Conservation (phyloP, 257 asterid genomes). For the Nicotiana knightiana region DNA sequence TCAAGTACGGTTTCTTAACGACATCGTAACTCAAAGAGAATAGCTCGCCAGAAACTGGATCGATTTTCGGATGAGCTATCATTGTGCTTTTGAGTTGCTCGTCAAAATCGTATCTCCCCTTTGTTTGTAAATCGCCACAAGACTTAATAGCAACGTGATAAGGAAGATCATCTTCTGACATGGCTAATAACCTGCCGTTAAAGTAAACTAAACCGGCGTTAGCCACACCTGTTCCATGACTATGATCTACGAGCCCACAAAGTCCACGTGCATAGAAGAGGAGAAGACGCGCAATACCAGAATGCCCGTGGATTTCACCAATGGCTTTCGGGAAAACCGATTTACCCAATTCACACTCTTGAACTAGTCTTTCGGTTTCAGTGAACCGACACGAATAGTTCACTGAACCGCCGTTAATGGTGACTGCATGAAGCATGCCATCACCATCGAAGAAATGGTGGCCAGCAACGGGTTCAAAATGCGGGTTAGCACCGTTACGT, state of each 20-base stretch:
- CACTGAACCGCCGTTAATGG: conserved; percentile 17
- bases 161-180: conserved; percentile 48
- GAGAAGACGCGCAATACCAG: conserved; percentile 32
- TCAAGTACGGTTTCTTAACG: conserved; percentile 25
- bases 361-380: conserved; percentile 28
- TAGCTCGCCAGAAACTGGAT: conserved; percentile 30
- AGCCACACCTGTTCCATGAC: conserved; percentile 37
- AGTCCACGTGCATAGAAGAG: conserved; percentile 31
- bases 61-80: conserved; percentile 49
- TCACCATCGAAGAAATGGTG: conserved; percentile 46
- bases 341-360: conserved; percentile 30
- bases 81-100: conserved; percentile 21
- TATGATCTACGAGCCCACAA: conserved; percentile 24
- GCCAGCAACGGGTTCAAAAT: conserved; percentile 30
- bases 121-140: conserved; percentile 32
- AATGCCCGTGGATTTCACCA: conserved; percentile 42
- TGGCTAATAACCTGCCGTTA: conserved; percentile 28
- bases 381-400: conserved; percentile 40
- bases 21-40: conserved; percentile 35
- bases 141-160: conserved; percentile 26
- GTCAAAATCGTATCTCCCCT: conserved; percentile 25
- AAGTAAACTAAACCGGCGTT: conserved; percentile 40
- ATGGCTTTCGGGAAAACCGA: conserved; percentile 38
- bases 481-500: conserved; percentile 40
- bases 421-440: conserved; percentile 45